Evolutionary conservation across 2,329 filamentous ascomycete genomes (phyloP).

Genomic region (Monosporascus sp.): DNA sequence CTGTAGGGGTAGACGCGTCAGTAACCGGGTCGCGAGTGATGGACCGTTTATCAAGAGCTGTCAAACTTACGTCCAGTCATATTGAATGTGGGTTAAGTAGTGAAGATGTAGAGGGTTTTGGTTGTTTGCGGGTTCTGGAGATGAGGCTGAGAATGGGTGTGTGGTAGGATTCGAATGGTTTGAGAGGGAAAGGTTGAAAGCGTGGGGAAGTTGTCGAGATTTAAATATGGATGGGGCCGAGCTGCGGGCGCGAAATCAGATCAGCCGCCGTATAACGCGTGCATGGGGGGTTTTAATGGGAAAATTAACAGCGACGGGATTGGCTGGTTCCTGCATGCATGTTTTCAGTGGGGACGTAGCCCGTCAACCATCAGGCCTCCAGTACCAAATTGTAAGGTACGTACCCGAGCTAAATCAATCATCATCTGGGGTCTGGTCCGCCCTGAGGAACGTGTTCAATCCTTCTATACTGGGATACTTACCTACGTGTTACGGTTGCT

Average conservation of each 20-base stretch:
- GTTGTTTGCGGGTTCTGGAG: conserved; percentile 10
- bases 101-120: conserved; percentile 4
- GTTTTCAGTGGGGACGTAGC: neutral
- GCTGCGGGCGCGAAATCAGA: conserved; percentile 25
- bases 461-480: no score
- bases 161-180: conserved; percentile 12
- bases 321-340: neutral
- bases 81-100: conserved; percentile 17
- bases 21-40: neutral
- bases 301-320: neutral
- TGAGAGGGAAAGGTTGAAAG: conserved; percentile 1
- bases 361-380: neutral
- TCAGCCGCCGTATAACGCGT: conserved; percentile 20
- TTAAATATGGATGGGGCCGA: conserved; percentile 12
- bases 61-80: conserved; percentile 30
- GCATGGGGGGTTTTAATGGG: conserved; percentile 5
- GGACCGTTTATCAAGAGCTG: no score
- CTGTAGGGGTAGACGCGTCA: conserved; percentile 5
- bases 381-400: no score
- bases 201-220: conserved; percentile 12
- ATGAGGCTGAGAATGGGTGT: conserved; percentile 18
- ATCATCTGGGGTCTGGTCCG: no score
- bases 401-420: no score
- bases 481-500: no score
- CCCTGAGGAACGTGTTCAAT: no score